Evolutionary conservation across 2,329 filamentous ascomycete genomes (phyloP).

Genomic region (Cladosporium sp.): DNA sequence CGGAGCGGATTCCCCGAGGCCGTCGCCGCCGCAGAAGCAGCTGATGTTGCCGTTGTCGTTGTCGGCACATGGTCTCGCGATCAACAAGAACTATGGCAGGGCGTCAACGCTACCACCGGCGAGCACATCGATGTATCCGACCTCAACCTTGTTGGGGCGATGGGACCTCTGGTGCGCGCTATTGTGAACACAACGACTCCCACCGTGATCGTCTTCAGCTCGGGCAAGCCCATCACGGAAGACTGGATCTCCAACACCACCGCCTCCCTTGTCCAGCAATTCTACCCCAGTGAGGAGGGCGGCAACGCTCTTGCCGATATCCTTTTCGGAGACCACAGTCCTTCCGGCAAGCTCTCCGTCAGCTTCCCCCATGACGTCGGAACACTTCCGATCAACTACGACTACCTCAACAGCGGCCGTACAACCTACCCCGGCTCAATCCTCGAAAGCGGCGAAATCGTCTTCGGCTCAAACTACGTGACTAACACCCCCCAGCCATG

Average conservation of each 20-base stretch:
- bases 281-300: constrained; percentile 67
- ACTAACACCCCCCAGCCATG: constrained; percentile 61
- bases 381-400: constrained; percentile 68
- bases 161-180: constrained; percentile 59
- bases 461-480: constrained; percentile 67
- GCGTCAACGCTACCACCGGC: constrained; percentile 71
- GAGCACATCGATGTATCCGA: constrained; percentile 69
- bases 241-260: constrained; percentile 67
- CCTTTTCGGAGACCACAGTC: constrained; percentile 71
- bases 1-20: constrained; percentile 68
- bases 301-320: constrained; percentile 79
- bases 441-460: constrained; percentile 59
- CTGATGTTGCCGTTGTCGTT: constrained; percentile 71
- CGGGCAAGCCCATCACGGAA: constrained; percentile 72
- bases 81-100: constrained; percentile 68
- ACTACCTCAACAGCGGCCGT: constrained; percentile 68
- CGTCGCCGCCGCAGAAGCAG: constrained; percentile 62
- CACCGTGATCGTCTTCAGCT: constrained; percentile 61
- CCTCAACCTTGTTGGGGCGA: constrained; percentile 52
- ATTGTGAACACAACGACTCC: constrained; percentile 64
- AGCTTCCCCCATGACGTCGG: constrained; percentile 71
- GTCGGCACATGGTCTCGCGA: constrained; percentile 77
- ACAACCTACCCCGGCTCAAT: constrained; percentile 55
- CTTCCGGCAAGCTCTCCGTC: constrained; percentile 72
- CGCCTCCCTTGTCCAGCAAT: constrained; percentile 57